phyloP scores from a whole-genome alignment of 2,329 filamentous ascomycete species.

The Xylariaceae sp. region DNA sequence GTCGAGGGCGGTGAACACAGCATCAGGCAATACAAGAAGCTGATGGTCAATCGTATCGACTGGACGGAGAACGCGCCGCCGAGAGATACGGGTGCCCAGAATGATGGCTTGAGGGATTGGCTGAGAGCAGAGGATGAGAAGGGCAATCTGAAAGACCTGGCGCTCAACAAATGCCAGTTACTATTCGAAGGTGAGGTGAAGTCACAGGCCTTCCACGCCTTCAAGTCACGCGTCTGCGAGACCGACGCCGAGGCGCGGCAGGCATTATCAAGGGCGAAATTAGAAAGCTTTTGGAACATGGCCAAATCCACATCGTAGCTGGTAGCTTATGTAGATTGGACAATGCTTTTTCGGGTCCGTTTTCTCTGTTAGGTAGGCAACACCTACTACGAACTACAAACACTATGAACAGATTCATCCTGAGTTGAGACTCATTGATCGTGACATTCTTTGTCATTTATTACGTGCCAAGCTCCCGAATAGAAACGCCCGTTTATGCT shows the following conservation, averaged over 20 bases:
- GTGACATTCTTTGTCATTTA: not conserved
- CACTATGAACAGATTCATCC: not conserved
- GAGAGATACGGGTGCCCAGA: constrained; percentile 54
- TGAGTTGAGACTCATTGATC: not conserved
- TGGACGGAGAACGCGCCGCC: constrained; percentile 87
- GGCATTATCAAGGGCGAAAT: constrained; percentile 70
- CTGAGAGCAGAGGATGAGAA: constrained; percentile 72
- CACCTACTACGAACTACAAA: not conserved
- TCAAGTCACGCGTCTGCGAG: constrained; percentile 86
- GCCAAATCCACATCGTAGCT: constrained; percentile 56
- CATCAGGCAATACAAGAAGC: constrained; percentile 79
- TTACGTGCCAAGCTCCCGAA: not conserved
- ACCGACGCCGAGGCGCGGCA: constrained; percentile 86
- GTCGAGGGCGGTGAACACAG: constrained; percentile 86
- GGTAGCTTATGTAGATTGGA: constrained; percentile 16
- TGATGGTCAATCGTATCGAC: constrained; percentile 89
- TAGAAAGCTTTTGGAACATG: constrained; percentile 92
- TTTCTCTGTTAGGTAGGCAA: not conserved
- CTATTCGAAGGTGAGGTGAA: constrained; percentile 92
- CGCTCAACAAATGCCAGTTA: constrained; percentile 72
- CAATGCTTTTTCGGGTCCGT: not conserved
- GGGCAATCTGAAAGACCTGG: constrained; percentile 74
- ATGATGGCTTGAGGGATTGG: constrained; percentile 62
- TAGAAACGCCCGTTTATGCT: not conserved
- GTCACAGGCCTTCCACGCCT: constrained; percentile 73